Evolutionary conservation across 2,329 filamentous ascomycete genomes (phyloP).

Genomic region (Apiospora hydei): DNA sequence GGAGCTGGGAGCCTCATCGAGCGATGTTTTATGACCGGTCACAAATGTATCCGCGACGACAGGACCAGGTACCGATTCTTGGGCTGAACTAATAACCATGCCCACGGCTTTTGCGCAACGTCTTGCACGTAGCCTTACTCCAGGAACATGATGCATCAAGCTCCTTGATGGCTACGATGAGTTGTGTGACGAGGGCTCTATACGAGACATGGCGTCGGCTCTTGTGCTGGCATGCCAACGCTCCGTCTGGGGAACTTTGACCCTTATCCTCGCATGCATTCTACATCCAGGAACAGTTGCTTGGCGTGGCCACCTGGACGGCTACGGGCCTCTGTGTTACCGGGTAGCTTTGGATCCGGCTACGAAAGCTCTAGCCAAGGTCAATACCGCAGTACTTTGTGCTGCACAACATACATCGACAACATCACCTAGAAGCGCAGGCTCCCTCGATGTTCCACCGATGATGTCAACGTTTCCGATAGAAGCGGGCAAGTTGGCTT

Average conservation of each 20-base stretch:
- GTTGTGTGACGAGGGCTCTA: slow-evolving; percentile 1
- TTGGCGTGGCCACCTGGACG: slow-evolving; percentile 9
- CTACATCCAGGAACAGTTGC: slow-evolving; percentile 20
- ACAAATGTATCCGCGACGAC: neutral
- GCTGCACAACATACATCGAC: slow-evolving; percentile 15
- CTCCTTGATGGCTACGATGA: slow-evolving; percentile 12
- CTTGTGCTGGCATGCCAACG: slow-evolving; percentile 7
- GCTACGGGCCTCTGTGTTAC: slow-evolving; percentile 21
- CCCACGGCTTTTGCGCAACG: neutral
- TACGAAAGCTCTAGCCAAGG: neutral
- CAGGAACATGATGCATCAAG: slow-evolving; percentile 2
- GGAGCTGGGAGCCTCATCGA: slow-evolving; percentile 35
- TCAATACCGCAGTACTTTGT: neutral
- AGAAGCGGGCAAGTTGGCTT: slow-evolving; percentile 29
- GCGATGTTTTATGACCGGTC: slow-evolving; percentile 24
- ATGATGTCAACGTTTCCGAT: slow-evolving; percentile 39
- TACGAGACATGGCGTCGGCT: slow-evolving; percentile 18
- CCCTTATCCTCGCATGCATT: slow-evolving; percentile 16
- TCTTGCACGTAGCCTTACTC: neutral
- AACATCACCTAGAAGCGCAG: slow-evolving; percentile 10
- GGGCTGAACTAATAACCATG: neutral
- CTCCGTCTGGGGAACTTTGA: slow-evolving; percentile 12
- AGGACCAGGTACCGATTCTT: neutral
- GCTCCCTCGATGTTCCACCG: slow-evolving; percentile 31
- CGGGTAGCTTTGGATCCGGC: slow-evolving; percentile 12